phyloP scores from a whole-genome alignment of 192 early-diverging fungal species.

The Dimargaris verticillata region DNA sequence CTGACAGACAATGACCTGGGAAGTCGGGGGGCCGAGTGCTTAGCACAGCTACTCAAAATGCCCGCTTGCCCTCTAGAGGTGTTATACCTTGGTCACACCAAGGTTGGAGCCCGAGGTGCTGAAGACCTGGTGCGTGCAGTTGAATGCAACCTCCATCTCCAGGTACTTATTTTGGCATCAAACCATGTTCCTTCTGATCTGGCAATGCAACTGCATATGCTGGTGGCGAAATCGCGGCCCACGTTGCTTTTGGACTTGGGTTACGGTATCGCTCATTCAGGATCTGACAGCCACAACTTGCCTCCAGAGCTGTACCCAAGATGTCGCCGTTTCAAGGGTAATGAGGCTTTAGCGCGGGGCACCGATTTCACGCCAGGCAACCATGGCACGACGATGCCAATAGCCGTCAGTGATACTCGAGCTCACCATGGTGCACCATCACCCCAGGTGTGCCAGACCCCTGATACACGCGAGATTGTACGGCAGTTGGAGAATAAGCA shows the following conservation, averaged over 20 bases:
- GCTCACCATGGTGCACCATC: too few relatives aligned
- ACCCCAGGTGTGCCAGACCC: too few relatives aligned
- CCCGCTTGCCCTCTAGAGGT: neutral
- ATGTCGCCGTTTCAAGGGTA: neutral
- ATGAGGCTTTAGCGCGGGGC: neutral
- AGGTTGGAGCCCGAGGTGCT: conserved; percentile 11
- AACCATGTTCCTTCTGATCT: neutral
- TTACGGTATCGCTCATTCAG: neutral
- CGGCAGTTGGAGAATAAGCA: too few relatives aligned
- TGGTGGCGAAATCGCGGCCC: neutral
- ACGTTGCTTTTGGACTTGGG: neutral
- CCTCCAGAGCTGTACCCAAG: neutral
- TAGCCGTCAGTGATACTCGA: too few relatives aligned
- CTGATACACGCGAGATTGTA: too few relatives aligned
- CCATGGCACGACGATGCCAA: neutral
- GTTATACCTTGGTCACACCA: neutral
- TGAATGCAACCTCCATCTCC: conserved; percentile 10
- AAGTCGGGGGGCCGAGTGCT: neutral
- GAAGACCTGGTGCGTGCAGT: conserved; percentile 12
- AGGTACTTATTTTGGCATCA: neutral
- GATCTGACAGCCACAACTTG: neutral
- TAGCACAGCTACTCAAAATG: neutral
- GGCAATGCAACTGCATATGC: neutral
- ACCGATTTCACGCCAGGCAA: neutral
- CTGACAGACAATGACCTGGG: conserved; percentile 11